Evolutionary conservation across 805 yeast genomes (phyloP).

Genomic region (Starmerella apis): DNA sequence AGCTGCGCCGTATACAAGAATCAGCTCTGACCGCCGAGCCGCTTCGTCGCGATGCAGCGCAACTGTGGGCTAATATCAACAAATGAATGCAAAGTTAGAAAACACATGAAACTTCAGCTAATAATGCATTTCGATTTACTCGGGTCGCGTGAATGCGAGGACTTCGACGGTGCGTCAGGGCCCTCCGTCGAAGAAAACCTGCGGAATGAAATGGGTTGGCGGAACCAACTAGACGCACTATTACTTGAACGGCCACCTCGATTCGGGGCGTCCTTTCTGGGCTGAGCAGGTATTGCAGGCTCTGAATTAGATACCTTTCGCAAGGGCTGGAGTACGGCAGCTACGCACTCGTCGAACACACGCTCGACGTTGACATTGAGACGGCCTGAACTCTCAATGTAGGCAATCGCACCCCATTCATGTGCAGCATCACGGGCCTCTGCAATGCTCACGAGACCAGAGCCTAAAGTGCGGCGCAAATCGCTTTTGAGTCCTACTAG

Average conservation of each 20-base stretch:
- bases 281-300: no score
- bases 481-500: slow-evolving; percentile 86
- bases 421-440: slow-evolving; percentile 83
- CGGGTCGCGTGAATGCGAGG: not conserved
- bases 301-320: no score
- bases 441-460: slow-evolving; percentile 66
- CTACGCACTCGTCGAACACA: slow-evolving; percentile 79
- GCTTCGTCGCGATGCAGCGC: slow-evolving; percentile 9
- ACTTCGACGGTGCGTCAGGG: not conserved
- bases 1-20: slow-evolving; percentile 10
- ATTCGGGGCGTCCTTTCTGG: not conserved
- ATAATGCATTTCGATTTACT: not conserved
- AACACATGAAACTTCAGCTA: not conserved
- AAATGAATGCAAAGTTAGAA: no score
- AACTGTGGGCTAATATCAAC: not conserved
- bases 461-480: slow-evolving; percentile 68
- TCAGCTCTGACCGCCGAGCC: slow-evolving; percentile 5
- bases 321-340: not conserved
- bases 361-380: slow-evolving; percentile 83
- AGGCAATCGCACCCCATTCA: slow-evolving; percentile 74
- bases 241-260: not conserved
- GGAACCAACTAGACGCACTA: not conserved
- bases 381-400: slow-evolving; percentile 79
- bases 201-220: not conserved
- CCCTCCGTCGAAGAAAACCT: not conserved